phyloP scores from a whole-genome alignment of 2,329 filamentous ascomycete species.

The Neonectria hederae region DNA sequence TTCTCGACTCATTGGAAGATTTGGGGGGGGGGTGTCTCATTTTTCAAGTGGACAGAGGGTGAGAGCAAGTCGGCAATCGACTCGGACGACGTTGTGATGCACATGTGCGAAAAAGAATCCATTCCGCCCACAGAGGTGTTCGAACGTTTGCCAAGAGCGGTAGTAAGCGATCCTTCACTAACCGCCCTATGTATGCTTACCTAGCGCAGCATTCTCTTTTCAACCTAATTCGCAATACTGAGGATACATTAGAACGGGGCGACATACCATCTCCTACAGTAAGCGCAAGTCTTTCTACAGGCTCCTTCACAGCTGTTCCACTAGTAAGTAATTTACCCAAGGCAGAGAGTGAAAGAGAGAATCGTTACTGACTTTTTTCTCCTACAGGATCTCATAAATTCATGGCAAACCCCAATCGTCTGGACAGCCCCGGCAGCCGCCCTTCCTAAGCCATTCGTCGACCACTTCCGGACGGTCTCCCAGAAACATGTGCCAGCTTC shows the following conservation, averaged over 20 bases:
- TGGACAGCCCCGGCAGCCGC: too few relatives aligned
- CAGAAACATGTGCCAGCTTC: too few relatives aligned
- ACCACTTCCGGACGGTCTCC: too few relatives aligned
- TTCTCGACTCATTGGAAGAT: background rate
- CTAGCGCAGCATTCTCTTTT: background rate
- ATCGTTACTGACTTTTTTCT: background rate
- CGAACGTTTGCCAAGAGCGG: background rate
- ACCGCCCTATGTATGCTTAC: background rate
- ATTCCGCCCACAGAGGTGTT: background rate
- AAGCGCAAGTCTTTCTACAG: background rate
- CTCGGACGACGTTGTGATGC: background rate
- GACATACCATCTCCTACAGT: background rate
- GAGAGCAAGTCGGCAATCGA: background rate
- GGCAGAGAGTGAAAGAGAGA: background rate
- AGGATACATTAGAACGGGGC: too few relatives aligned
- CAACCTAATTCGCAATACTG: background rate
- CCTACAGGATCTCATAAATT: background rate
- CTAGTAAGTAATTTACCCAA: background rate
- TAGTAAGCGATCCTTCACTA: background rate
- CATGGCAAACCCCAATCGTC: background rate
- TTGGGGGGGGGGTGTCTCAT: background rate
- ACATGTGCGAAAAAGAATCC: background rate
- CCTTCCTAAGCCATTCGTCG: too few relatives aligned
- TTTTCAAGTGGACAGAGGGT: background rate
- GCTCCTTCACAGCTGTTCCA: background rate